Evolutionary conservation across 352 stramenopile species (phyloP).

Genomic region (Phytophthora fragariaefolia): DNA sequence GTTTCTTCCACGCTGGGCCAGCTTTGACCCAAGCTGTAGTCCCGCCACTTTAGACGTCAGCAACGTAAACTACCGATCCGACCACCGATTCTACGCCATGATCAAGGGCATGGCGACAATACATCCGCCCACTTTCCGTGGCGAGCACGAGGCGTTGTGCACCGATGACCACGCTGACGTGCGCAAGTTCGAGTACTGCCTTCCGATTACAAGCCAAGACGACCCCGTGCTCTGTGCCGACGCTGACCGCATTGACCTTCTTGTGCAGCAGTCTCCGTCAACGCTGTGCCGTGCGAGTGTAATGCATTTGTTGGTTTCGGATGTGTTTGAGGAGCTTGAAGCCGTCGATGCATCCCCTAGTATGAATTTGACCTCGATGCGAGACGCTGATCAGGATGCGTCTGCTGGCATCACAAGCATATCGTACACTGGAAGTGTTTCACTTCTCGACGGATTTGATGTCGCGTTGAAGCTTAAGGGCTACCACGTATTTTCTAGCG

Average conservation of each 20-base stretch:
- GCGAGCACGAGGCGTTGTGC: constrained; percentile 21
- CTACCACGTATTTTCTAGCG: constrained; percentile 39
- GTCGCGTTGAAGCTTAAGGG: constrained; percentile 35
- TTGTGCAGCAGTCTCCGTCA: constrained; percentile 24
- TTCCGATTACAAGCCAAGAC: constrained; percentile 51
- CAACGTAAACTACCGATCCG: constrained; percentile 15
- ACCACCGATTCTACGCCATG: constrained; percentile 19
- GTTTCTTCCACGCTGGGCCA: constrained; percentile 7
- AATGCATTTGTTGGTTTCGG: constrained; percentile 42
- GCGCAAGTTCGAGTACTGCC: constrained; percentile 37
- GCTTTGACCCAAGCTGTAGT: constrained; percentile 14
- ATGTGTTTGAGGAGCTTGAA: constrained; percentile 16
- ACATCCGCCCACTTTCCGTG: constrained; percentile 24
- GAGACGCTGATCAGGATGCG: neutral
- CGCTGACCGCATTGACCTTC: constrained; percentile 52
- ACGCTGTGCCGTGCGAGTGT: constrained; percentile 38
- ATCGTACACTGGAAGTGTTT: constrained; percentile 27
- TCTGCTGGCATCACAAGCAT: constrained; percentile 43
- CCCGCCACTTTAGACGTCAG: constrained; percentile 4
- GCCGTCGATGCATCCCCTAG: constrained; percentile 19
- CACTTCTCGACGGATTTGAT: constrained; percentile 3
- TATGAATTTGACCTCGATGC: constrained; percentile 39
- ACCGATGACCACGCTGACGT: neutral
- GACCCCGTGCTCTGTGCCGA: constrained; percentile 45
- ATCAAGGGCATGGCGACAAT: constrained; percentile 12